Evolutionary conservation across 2,329 filamentous ascomycete species (phyloP).

Genomic region (Colletotrichum destructivum): DNA sequence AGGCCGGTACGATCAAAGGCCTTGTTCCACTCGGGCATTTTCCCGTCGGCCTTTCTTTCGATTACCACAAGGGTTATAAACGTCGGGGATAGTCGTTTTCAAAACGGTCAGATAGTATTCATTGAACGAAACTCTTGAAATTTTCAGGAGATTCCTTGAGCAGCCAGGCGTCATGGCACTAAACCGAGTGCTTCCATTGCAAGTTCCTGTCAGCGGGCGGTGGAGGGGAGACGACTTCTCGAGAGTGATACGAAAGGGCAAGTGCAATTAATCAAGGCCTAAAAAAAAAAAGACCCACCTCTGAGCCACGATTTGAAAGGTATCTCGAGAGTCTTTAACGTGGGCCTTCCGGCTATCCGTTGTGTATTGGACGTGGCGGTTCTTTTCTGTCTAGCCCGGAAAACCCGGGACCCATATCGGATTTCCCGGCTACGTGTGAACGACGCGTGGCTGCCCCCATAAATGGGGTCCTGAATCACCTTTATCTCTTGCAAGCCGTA

Average conservation of each 20-base stretch:
- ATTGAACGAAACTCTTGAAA: too few relatives aligned
- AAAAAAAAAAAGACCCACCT: conserved; percentile 7
- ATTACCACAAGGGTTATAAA: too few relatives aligned
- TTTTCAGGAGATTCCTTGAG: too few relatives aligned
- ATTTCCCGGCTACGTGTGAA: background rate
- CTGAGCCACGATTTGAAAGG: conserved; percentile 2
- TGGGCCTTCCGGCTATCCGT: background rate
- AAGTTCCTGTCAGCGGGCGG: too few relatives aligned
- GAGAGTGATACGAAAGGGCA: conserved; percentile 5
- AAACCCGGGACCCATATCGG: background rate
- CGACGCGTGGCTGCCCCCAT: conserved; percentile 11
- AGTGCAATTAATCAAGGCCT: conserved; percentile 20
- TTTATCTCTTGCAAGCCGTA: too few relatives aligned
- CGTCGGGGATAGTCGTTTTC: too few relatives aligned
- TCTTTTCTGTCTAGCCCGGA: background rate
- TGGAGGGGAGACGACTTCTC: background rate
- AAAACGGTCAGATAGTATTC: too few relatives aligned
- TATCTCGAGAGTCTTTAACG: background rate
- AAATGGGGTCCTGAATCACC: background rate
- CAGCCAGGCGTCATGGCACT: too few relatives aligned
- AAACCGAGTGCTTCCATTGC: too few relatives aligned
- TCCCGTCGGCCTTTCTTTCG: too few relatives aligned
- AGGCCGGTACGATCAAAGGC: background rate
- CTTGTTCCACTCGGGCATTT: too few relatives aligned
- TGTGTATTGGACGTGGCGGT: background rate